A percentile compares a stretch with the other conserved stretches of the same genome.
Evolutionary conservation across 441 rosid species (phyloP).

Genomic region (Eutrema salsugineum): DNA sequence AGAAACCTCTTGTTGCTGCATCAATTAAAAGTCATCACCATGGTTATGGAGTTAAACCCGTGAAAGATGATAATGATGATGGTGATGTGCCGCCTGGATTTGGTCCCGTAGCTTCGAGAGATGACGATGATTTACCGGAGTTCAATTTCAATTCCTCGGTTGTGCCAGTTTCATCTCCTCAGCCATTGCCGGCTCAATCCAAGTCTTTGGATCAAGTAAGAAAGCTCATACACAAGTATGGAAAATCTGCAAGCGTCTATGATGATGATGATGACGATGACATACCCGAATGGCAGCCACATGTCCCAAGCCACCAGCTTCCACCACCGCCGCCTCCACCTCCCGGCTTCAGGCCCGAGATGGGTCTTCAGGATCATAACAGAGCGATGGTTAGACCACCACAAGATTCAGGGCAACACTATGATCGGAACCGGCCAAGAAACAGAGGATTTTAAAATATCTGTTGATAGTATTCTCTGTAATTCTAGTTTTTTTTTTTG

Average conservation of each 20-base stretch:
- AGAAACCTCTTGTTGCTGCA: constrained; percentile 16
- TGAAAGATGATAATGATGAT: constrained; percentile 38
- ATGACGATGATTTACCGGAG: constrained; percentile 92
- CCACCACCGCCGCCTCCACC: constrained; percentile 28
- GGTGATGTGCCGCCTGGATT: constrained; percentile 94
- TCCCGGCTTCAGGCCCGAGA: constrained; percentile 22
- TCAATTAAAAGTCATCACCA: constrained; percentile 6
- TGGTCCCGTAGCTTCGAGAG: constrained; percentile 58
- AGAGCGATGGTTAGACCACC: constrained; percentile 9
- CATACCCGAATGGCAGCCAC: constrained; percentile 95
- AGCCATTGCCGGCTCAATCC: constrained; percentile 16
- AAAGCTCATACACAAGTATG: constrained; percentile 84
- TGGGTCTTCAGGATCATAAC: constrained; percentile 5
- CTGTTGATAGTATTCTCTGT: constrained; percentile 18
- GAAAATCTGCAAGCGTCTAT: constrained; percentile 49
- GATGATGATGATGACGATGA: constrained; percentile 64
- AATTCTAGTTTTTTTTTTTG: background rate
- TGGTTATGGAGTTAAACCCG: constrained; percentile 19
- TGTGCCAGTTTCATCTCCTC: constrained; percentile 19
- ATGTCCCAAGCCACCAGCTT: constrained; percentile 26
- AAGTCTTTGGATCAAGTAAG: constrained; percentile 52
- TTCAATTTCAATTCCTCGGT: constrained; percentile 45
- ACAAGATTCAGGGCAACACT: constrained; percentile 28
- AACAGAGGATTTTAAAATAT: constrained; percentile 27
- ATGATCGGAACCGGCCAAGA: constrained; percentile 24